Conservation (phyloP, 441 rosid species). For the Brassica hybrid region DNA sequence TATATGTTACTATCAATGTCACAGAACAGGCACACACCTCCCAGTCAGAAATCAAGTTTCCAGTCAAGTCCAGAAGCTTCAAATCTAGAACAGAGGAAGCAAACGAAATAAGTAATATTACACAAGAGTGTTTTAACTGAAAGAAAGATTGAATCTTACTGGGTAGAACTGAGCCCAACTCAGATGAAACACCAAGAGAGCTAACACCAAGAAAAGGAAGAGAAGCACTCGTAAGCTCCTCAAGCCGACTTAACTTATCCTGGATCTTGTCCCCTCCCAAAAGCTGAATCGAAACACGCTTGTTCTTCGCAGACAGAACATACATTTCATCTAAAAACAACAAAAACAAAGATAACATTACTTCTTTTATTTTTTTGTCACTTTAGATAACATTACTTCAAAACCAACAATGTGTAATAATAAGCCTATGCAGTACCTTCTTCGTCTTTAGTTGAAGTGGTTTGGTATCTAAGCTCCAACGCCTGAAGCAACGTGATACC, state of each 20-base stretch:
- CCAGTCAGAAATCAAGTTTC: slow-evolving; percentile 91
- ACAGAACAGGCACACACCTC: too few relatives aligned
- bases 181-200: slow-evolving; percentile 59
- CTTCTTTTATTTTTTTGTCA: too few relatives aligned
- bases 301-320: slow-evolving; percentile 80
- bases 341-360: too few relatives aligned
- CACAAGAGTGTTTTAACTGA: neutral
- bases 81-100: slow-evolving; percentile 58
- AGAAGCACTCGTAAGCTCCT: slow-evolving; percentile 74
- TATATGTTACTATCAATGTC: too few relatives aligned
- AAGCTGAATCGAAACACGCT: slow-evolving; percentile 76
- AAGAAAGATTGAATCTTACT: slow-evolving; percentile 53
- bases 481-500: slow-evolving; percentile 78
- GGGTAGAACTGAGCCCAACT: slow-evolving; percentile 53
- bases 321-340: slow-evolving; percentile 83
- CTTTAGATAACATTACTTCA: too few relatives aligned
- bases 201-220: slow-evolving; percentile 77
- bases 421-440: too few relatives aligned
- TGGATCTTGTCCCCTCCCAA: slow-evolving; percentile 83
- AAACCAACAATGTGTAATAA: too few relatives aligned
- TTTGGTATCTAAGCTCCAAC: slow-evolving; percentile 65
- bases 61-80: slow-evolving; percentile 86
- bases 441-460: slow-evolving; percentile 67
- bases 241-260: slow-evolving; percentile 77
- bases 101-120: slow-evolving; percentile 14